Evolutionary conservation across 305 asterid species (phyloP), one percentile per base, ranked within the genome.

Genomic region (Ilex paraguariensis): DNA sequence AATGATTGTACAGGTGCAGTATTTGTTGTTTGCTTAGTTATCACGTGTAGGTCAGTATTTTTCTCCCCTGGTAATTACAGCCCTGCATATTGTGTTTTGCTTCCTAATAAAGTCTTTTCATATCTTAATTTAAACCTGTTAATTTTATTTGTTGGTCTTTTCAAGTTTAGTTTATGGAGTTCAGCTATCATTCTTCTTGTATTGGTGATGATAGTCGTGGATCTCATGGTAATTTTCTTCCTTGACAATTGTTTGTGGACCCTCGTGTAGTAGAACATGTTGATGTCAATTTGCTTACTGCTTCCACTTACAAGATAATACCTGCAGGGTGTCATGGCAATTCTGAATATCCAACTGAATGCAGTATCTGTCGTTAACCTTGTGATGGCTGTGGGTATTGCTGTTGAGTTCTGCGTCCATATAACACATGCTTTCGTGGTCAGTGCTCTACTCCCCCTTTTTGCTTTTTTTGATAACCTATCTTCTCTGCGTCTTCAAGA

Each of bases 351-450:
- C 78, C 99, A 93, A 75, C 81, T 93, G 75, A 93, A 93, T 59
- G 99, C 97, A 4, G 70, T 93, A 30, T 93, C 99, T 13, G 97
- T 93, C 45, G 99, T 93, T 70, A 93, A 93, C 82, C 99, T 93
- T 61, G 90, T 93, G 59, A 93, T 93, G 97, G 80, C 99, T 1
- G 96, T 93, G 67, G 99, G 99, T 53, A 93, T 93, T 71, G 97
- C 90, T 13, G 97, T 93, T n/a, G 99, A 93, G 79, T 90, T 93
- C 78, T 87, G 96, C 39, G 99, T 93, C 80, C 99, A 93, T 70
- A 84, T 93, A 59, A 90, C 97, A 0, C 99, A 93, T 75, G 96
- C 97, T 62, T 93, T 93, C 90, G 72, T 93, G 99, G 99, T 93
- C 30, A 74, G 97, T 71, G 52, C 58, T 54, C 33, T 55, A 76